These are phyloP conservation scores for Syncephalastrum monosporum DNA, from an alignment of 371 early-diverging fungal genomes.

Conservation along the genomic window DNA sequence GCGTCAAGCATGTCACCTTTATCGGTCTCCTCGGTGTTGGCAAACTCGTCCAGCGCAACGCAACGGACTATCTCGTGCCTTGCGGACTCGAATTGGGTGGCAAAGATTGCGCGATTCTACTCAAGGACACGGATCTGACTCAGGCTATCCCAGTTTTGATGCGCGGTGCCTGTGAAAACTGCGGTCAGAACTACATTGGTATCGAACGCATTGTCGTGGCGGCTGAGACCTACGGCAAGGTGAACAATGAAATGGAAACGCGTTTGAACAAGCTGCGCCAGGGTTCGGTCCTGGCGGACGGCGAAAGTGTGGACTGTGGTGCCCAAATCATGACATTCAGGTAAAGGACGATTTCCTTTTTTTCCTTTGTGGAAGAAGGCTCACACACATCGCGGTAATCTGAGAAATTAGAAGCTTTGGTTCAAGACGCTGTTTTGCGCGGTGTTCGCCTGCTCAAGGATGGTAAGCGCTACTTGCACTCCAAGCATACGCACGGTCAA, in stretches of 20 bases:
- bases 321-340: constrained; percentile 69
- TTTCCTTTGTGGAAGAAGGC: too few relatives aligned
- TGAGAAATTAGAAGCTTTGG: constrained; percentile 42
- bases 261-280: constrained; percentile 63
- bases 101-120: constrained; percentile 80
- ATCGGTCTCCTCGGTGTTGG: constrained; percentile 86
- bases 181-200: constrained; percentile 88
- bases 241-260: constrained; percentile 57
- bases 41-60: constrained; percentile 71
- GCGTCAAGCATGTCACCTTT: constrained; percentile 79
- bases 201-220: constrained; percentile 76
- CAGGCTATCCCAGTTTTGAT: constrained; percentile 71
- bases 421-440: constrained; percentile 69
- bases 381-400: constrained; percentile 12
- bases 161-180: constrained; percentile 82
- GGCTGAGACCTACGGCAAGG: constrained; percentile 62
- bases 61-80: constrained; percentile 75
- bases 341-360: constrained; percentile 23
- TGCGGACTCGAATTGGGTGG: constrained; percentile 91
- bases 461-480: constrained; percentile 66
- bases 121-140: constrained; percentile 69
- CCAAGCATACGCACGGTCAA: constrained; percentile 68
- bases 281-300: constrained; percentile 69
- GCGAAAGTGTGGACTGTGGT: constrained; percentile 74
- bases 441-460: constrained; percentile 78